Percentiles rank a stretch among this genome's conserved stretches.
These are phyloP conservation scores for Danielia oregonensis DNA, from an alignment of 805 yeast genomes.

Conservation along the genomic window DNA sequence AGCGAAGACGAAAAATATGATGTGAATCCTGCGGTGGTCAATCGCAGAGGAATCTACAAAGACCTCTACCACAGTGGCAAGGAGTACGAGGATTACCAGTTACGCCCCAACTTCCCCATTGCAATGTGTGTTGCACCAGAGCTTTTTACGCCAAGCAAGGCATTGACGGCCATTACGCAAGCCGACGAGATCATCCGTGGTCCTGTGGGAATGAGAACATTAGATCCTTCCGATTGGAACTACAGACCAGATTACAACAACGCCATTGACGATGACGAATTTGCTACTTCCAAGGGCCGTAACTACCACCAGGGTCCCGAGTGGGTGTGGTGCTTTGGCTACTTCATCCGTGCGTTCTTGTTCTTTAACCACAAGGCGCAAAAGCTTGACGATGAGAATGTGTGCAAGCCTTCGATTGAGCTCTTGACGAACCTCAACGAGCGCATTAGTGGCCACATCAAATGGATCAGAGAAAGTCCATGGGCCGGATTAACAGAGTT, in stretches of 20 bases:
- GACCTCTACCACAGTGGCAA: conserved; percentile 80
- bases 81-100: conserved; percentile 88
- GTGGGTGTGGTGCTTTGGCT: conserved; percentile 94
- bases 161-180: conserved; percentile 57
- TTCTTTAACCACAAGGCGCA: conserved; percentile 45
- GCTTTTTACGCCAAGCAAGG: conserved; percentile 61
- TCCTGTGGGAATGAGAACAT: conserved; percentile 85
- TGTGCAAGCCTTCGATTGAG: conserved; percentile 43
- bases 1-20: conserved; percentile 58
- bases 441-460: conserved; percentile 60
- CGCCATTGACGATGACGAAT: conserved; percentile 75
- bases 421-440: conserved; percentile 56
- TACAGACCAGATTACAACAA: conserved; percentile 88
- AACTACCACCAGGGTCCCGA: conserved; percentile 99
- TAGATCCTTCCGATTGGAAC: conserved; percentile 90
- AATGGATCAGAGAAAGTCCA: conserved; percentile 68
- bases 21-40: conserved; percentile 61
- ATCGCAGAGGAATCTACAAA: conserved; percentile 92
- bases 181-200: conserved; percentile 81
- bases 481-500: conserved; percentile 96
- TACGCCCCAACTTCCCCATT: conserved; percentile 87
- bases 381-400: conserved; percentile 29
- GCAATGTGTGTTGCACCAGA: conserved; percentile 97
- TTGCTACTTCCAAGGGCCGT: conserved; percentile 91
- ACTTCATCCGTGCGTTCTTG: conserved; percentile 74